Percentiles rank a stretch among this genome's conserved stretches.
These are phyloP conservation scores for Lactifluus subvellereus DNA, from an alignment of 768 basidiomycete species.

Conservation along the genomic window DNA sequence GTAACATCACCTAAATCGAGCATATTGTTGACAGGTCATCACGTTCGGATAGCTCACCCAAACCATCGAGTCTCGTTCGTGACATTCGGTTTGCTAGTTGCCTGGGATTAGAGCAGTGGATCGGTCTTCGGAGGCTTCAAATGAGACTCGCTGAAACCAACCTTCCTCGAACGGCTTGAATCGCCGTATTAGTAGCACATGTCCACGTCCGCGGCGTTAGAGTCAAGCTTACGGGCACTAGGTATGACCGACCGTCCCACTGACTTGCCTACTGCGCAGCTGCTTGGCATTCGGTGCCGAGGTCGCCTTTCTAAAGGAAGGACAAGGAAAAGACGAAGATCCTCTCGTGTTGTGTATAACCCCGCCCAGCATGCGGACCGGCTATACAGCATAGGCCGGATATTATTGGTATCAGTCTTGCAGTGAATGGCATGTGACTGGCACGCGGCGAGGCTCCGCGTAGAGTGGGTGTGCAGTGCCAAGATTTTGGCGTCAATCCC, in stretches of 20 bases:
- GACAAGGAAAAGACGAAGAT: neutral
- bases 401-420: neutral
- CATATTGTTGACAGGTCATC: neutral
- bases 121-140: neutral
- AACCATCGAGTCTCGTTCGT: neutral
- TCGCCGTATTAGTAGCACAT: neutral
- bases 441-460: neutral
- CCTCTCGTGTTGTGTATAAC: neutral
- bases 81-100: neutral
- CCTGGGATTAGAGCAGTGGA: neutral
- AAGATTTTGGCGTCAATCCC: neutral
- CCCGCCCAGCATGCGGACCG: neutral
- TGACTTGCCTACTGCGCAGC: neutral
- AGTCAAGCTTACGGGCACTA: neutral
- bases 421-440: neutral
- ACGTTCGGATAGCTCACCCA: neutral
- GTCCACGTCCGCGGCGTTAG: constrained; percentile 1
- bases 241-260: neutral
- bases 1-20: neutral
- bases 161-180: neutral
- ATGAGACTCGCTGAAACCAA: neutral
- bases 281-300: neutral
- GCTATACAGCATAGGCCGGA: neutral
- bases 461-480: neutral
- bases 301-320: neutral